These are phyloP conservation scores for Acer negundo DNA, from an alignment of 345 rosid genomes.

Conservation along the genomic window DNA sequence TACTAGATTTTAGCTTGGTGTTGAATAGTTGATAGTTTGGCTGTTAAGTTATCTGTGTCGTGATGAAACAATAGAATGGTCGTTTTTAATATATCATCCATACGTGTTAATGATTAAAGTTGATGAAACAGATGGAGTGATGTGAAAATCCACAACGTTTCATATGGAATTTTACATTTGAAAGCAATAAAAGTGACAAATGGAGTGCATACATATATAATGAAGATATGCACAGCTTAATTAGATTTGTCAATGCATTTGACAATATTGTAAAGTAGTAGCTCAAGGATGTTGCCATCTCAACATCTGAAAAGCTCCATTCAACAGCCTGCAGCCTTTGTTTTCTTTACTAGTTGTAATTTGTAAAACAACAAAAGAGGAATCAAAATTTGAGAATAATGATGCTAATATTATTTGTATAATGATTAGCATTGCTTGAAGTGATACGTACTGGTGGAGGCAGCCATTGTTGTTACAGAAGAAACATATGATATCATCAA, in stretches of 20 bases:
- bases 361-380: neutral
- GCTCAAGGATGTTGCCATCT: conserved; percentile 19
- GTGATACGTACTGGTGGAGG: neutral
- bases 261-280: neutral
- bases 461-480: neutral
- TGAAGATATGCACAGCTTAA: too few species aligned
- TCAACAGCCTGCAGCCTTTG: conserved; percentile 13
- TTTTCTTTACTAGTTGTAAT: neutral
- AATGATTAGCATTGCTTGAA: neutral
- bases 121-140: too few species aligned
- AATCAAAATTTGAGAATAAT: neutral
- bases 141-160: too few species aligned
- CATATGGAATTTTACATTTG: too few species aligned
- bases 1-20: neutral
- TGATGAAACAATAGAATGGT: too few species aligned
- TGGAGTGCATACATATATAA: too few species aligned
- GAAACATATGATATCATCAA: neutral
- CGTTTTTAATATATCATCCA: too few species aligned
- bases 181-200: too few species aligned
- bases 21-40: neutral
- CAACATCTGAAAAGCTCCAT: conserved; percentile 28
- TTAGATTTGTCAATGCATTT: neutral
- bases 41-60: neutral
- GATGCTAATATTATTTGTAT: neutral
- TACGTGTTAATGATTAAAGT: too few species aligned